Evolutionary conservation across 352 stramenopile species (phyloP), one percentile per base, ranked within the genome.

Genomic region (Phytopythium litorale): DNA sequence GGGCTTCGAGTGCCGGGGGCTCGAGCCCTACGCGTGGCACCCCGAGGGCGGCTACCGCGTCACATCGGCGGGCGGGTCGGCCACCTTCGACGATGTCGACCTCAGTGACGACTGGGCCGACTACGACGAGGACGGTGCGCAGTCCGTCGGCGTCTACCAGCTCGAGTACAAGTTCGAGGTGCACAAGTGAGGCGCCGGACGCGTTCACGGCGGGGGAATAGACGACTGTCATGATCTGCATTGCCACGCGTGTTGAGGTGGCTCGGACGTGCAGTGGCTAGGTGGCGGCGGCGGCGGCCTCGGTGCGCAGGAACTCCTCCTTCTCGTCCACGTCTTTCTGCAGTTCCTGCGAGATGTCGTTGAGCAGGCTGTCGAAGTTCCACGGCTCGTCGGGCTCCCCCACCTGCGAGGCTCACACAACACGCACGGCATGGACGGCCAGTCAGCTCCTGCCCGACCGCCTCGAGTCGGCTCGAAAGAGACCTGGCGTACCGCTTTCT

Each of bases 81-180:
- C 80, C 19, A 66, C 80, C n/a, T 92, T 94, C 53, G 77, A 91
- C 13, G 86, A 94, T 58, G 84, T 91, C 30, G 84, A 94, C 58
- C 64, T 93, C 43, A 81, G 75, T 46, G 87, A 94, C 35, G 87
- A 96, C 66, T 96, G 87, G 84, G 81, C 77, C 15, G 86, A 96
- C 53, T 96, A 93, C 66, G 87, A 96, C 60, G 84, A 87, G 25
- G 87, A 96, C 62, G 82, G 75, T 40, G 72, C 69, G 30, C 81
- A 92, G 63, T 88, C 84, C 1, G 82, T 96, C 15, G 87, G 87
- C 25, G 53, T 96, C 38, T 94, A 91, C 69, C 51, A 71, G 19
- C 48, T 96, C 52, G 82, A 92, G 66, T 86, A 87, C 75, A 94
- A 93, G 70, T 89, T 96, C 33, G 58, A 82, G 40, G 81, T 87